Conservation (phyloP, 148 eudicot genomes). For the Hydrangea macrophylla region DNA sequence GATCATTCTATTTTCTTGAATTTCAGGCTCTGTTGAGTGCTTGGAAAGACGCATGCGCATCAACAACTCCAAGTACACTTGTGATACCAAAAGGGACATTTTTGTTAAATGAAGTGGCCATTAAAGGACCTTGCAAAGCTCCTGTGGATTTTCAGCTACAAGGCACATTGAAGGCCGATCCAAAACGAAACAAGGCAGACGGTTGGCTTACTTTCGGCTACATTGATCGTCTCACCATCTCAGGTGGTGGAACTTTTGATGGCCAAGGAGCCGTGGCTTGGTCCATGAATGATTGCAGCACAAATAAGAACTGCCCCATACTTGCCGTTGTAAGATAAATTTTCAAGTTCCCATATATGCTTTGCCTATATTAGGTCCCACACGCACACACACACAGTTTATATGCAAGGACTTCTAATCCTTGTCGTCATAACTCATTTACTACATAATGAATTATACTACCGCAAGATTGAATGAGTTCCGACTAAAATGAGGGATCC, state of each 20-base stretch:
- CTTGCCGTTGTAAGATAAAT: constrained; percentile 48
- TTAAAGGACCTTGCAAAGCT: constrained; percentile 63
- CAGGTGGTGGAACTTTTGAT: neutral
- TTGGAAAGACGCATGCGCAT: constrained; percentile 54
- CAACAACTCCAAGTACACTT: constrained; percentile 33
- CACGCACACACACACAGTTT: too few relatives aligned
- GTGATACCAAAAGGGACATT: constrained; percentile 47
- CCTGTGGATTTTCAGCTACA: constrained; percentile 27
- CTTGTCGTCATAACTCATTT: too few relatives aligned
- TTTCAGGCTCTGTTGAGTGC: constrained; percentile 37
- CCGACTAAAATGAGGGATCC: too few relatives aligned
- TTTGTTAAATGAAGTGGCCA: constrained; percentile 12
- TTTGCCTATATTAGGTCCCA: too few relatives aligned
- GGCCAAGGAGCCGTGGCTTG: constrained; percentile 26
- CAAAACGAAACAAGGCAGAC: neutral
- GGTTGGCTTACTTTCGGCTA: neutral
- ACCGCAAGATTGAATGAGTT: too few relatives aligned
- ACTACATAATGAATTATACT: too few relatives aligned
- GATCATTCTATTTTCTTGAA: too few relatives aligned
- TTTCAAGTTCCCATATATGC: too few relatives aligned
- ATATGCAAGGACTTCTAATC: too few relatives aligned
- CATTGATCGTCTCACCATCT: neutral
- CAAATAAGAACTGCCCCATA: constrained; percentile 22
- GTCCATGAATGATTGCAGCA: constrained; percentile 31
- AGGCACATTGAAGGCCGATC: constrained; percentile 48